Evolutionary conservation across 345 rosid genomes (phyloP).

Genomic region (Sapria himalayana): DNA sequence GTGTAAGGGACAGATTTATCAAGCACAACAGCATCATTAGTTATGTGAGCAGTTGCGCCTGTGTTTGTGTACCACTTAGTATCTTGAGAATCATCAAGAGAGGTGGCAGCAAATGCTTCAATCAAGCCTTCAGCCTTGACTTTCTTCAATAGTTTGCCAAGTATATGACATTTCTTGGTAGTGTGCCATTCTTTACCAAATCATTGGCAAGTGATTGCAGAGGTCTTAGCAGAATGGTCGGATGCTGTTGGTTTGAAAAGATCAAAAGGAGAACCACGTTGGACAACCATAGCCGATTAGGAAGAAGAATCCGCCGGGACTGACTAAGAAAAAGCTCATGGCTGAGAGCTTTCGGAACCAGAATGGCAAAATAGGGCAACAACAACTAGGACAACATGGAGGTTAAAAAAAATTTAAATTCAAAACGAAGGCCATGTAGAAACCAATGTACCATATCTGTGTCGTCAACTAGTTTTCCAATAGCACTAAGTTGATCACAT

Average conservation of each 20-base stretch:
- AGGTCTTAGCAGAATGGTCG: not conserved
- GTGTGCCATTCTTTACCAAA: not conserved
- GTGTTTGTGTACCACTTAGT: not conserved
- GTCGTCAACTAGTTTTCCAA: not conserved
- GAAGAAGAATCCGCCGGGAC: not conserved
- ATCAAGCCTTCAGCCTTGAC: not conserved
- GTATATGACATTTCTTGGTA: not conserved
- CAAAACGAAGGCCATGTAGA: not conserved
- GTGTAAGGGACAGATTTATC: not conserved
- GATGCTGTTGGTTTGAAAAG: not conserved
- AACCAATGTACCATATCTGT: not conserved
- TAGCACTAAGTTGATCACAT: not conserved
- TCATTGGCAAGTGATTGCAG: not conserved
- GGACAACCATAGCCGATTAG: not conserved
- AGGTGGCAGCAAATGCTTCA: not conserved
- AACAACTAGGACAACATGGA: not conserved
- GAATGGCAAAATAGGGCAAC: not conserved
- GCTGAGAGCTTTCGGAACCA: not conserved
- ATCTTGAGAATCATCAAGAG: not conserved
- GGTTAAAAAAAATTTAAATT: not conserved
- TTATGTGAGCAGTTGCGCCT: not conserved
- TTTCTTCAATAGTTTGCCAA: not conserved
- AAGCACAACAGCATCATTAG: not conserved
- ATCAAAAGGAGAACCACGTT: not conserved
- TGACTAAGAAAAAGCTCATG: not conserved